Base-by-base conservation (phyloP, 176 grass and related monocot species). In the Triticum urartu region DNA sequence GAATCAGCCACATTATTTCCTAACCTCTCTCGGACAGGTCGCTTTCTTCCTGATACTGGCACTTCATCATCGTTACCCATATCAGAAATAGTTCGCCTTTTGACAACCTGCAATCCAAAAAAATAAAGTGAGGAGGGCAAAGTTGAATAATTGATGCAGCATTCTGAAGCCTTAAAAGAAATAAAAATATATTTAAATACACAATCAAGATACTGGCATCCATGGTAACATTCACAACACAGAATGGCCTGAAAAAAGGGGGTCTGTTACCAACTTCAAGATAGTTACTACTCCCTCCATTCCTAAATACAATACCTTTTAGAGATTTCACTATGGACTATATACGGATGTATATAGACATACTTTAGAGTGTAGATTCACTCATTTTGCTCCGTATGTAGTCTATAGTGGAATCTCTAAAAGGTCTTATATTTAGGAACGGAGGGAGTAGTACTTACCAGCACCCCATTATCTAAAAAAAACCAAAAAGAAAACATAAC, bases 61-160 rank as follows among this genome's bases (percentile, higher is more conserved):
- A 82, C 17, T 58, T 72, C 80, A 81, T 90, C 86, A 75, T 72
- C 67, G 58, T 89, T 61, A 84, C 52, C 32, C 34, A 40, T 30
- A 79, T 81, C 90, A 85, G 81, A 56, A 9, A 84, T 63, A 84
- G 79, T 70, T 77, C 65, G 71, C 72, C 88, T 92, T 92, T 92
- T 92, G 45, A 92, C 93, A 90, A 92, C 88, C 93, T 95, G 81
- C 43, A 81, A 71, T 66, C 9, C 80, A 64, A 0, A 90, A 87
- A 66, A 58, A 15, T n/a, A 83, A 56, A 18, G 50, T 56, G 0
- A 86, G 62, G 18, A 56, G 83, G 7, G 4, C 79, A 40, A 88
- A 72, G 72, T 67, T 47, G 68, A 24, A 78, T 34, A 39, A 72
- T 38, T 48, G 5, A 64, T 47, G 20, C 14, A 93, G 8, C 77